A percentile compares a stretch with the other conserved stretches of the same genome.
These are phyloP conservation scores for Kernera saxatilis DNA, from an alignment of 345 rosid species.

Conservation along the genomic window DNA sequence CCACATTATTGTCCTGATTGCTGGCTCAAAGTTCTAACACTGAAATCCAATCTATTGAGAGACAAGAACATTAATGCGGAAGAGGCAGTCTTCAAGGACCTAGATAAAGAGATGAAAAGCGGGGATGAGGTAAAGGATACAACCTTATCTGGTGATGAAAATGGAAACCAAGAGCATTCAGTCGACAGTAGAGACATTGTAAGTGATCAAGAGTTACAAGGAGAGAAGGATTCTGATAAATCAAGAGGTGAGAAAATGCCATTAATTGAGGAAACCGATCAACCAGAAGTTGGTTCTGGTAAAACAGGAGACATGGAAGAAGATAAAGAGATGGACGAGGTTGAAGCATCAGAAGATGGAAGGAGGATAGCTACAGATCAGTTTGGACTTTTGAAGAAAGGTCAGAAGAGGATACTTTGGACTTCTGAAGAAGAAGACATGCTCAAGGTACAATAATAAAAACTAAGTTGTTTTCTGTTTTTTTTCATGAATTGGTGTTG, in stretches of 20 bases:
- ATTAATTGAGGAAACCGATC: not conserved
- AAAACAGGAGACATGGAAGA: no score
- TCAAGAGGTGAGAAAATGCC: not conserved
- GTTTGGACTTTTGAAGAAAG: no score
- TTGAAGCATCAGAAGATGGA: no score
- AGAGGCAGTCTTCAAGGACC: not conserved
- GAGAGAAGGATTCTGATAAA: not conserved
- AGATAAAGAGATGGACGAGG: no score
- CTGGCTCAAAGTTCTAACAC: not conserved
- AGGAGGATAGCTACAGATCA: no score
- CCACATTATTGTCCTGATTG: constrained; percentile 27
- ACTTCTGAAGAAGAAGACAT: constrained; percentile 17
- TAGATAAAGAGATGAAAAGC: constrained; percentile 1
- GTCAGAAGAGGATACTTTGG: constrained; percentile 22
- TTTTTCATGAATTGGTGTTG: not conserved
- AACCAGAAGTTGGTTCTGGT: no score
- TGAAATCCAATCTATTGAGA: not conserved
- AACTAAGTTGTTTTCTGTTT: not conserved
- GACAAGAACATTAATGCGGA: not conserved
- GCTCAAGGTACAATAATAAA: constrained; percentile 15
- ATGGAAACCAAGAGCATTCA: constrained; percentile 2
- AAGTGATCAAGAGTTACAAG: no score
- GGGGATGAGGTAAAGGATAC: not conserved
- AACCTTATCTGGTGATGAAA: not conserved
- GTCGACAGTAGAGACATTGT: not conserved